Conservation (phyloP, 164 flowering plant genomes). For the Stephania cephalantha region DNA sequence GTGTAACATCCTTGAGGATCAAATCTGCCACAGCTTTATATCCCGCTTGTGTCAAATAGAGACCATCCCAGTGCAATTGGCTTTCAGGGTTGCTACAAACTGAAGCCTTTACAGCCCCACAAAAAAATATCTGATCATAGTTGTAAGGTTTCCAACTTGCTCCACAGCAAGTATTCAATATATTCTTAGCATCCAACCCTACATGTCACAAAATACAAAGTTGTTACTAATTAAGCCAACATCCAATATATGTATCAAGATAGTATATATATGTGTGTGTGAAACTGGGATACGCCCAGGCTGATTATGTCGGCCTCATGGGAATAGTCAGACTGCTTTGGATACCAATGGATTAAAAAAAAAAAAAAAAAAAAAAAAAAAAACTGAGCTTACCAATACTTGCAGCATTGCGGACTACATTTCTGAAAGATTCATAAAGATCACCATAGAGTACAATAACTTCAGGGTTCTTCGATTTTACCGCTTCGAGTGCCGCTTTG, state of each 20-base stretch:
- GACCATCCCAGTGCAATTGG: too few relatives aligned
- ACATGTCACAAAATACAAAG: neutral
- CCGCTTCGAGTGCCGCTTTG: neutral
- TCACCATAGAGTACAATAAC: neutral
- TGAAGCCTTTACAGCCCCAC: too few relatives aligned
- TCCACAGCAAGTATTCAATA: constrained; percentile 7
- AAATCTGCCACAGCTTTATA: too few relatives aligned
- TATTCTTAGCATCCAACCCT: neutral
- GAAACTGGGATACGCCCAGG: too few relatives aligned
- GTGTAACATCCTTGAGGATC: too few relatives aligned
- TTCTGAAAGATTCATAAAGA: neutral
- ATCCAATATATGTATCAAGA: neutral
- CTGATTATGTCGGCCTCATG: too few relatives aligned
- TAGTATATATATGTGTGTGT: neutral
- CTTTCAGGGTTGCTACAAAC: too few relatives aligned
- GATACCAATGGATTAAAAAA: too few relatives aligned
- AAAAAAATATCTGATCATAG: too few relatives aligned
- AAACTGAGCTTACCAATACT: neutral
- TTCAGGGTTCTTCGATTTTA: neutral
- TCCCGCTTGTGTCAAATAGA: too few relatives aligned
- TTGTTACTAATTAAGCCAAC: neutral
- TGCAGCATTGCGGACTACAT: neutral
- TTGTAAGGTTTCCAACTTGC: neutral
- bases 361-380: too few relatives aligned
- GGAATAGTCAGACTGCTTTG: too few relatives aligned